Evolutionary conservation across 768 basidiomycete genomes (phyloP).

Genomic region (Lactifluus piperatus): DNA sequence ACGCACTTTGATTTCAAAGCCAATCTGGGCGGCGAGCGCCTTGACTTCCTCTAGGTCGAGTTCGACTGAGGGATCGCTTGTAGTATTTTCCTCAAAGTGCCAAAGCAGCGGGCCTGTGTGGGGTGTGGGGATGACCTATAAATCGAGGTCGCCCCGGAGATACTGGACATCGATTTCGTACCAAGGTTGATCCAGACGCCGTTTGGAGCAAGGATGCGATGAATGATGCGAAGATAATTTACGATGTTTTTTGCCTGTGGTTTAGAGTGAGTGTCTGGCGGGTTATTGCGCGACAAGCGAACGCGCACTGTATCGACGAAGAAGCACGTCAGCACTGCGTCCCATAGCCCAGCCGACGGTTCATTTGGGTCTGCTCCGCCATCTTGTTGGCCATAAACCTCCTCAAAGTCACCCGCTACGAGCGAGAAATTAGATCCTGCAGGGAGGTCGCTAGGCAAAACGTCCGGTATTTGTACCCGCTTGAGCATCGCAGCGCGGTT

Average conservation of each 20-base stretch:
- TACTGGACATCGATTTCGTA: constrained; percentile 22
- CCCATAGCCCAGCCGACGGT: constrained; percentile 73
- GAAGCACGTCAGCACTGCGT: constrained; percentile 89
- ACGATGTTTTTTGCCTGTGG: constrained; percentile 82
- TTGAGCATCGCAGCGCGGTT: constrained; percentile 53
- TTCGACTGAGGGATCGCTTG: constrained; percentile 78
- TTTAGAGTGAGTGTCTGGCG: not conserved
- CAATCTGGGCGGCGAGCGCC: constrained; percentile 56
- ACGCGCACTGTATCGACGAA: constrained; percentile 84
- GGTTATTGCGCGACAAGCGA: not conserved
- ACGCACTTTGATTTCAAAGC: constrained; percentile 75
- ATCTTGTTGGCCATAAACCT: constrained; percentile 61
- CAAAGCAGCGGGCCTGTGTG: constrained; percentile 77
- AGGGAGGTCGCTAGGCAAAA: constrained; percentile 67
- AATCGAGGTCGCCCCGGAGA: not conserved
- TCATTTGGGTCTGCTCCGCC: constrained; percentile 40
- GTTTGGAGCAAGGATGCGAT: constrained; percentile 71
- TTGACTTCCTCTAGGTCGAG: constrained; percentile 88
- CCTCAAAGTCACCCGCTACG: constrained; percentile 92
- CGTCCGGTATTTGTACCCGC: constrained; percentile 70
- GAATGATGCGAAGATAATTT: constrained; percentile 82
- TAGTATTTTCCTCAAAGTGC: constrained; percentile 90
- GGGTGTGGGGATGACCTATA: not conserved
- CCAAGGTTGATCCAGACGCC: constrained; percentile 92
- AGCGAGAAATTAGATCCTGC: constrained; percentile 63